Evolutionary conservation across 768 basidiomycete genomes (phyloP), one percentile per base, ranked within the genome.

Genomic region (Calocera cornea): DNA sequence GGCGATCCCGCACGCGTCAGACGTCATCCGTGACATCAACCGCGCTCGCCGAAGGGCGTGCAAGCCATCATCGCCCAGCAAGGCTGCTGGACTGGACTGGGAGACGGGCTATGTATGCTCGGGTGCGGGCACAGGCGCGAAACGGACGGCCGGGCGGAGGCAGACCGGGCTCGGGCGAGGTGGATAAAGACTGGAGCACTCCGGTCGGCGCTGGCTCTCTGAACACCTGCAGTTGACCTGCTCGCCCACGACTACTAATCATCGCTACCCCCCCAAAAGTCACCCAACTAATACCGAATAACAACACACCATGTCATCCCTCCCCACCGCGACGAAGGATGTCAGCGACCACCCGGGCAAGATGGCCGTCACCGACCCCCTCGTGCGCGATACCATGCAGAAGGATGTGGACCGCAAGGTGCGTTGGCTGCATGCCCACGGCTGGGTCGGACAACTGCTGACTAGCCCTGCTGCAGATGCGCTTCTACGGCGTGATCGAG

Each of bases 351-450:
- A 84, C 68, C 88, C 88, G 11, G 74, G 68, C 34, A 74, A 78
- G 73, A 82, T 82, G 70, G 81, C 86, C 50, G 90, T 93, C 66
- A 84, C 86, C 41, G 81, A 79, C 34, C 89, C 92, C 19, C 80
- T 83, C 66, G 81, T 90, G 75, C 85, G 81, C 68, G 75, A 74
- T 7, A 77, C 76, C 54, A 85, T 86, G 73, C 84, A 87, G 12
- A 85, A 83, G 3, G 92, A 95, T 74, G 83, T 94, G 68, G 85
- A 90, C 72, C 83, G 90, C 72, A 95, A 95, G 80, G 83, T 83
- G 41, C 29, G 72, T 44, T 19, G 2, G 16, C 19, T 49, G 22
- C 33, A 22, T 22, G 27, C 27, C 16, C 3, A 27, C 24, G 38
- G 49, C 44, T 41, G 34, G 12, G n/a, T 41, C 40, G 36, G 11